A percentile compares a stretch with the other conserved stretches of the same genome.
Evolutionary conservation across 768 basidiomycete species (phyloP).

Genomic region (Tubosaeta sp.): DNA sequence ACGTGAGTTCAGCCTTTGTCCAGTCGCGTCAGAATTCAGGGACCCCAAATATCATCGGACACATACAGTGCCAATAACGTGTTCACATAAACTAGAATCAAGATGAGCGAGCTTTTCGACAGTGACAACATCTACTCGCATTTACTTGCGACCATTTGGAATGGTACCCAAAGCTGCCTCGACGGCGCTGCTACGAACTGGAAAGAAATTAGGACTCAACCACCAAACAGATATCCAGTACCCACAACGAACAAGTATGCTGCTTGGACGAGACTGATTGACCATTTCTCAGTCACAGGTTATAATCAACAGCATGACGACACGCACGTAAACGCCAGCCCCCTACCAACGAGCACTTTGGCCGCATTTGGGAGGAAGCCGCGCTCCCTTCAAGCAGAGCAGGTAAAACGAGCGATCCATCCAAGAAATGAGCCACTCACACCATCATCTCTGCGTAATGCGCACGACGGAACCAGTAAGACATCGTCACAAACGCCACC

Average conservation of each 20-base stretch:
- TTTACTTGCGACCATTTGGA: conserved; percentile 27
- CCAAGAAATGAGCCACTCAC: conserved; percentile 9
- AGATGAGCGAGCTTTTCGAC: neutral
- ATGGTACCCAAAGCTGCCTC: conserved; percentile 20
- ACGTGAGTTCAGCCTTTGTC: conserved; percentile 25
- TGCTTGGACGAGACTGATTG: conserved; percentile 15
- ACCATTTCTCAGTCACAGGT: neutral
- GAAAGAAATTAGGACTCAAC: neutral
- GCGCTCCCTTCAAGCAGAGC: conserved; percentile 7
- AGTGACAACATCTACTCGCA: conserved; percentile 4
- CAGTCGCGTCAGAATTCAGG: neutral
- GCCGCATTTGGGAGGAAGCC: conserved; percentile 1
- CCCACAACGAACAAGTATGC: conserved; percentile 20
- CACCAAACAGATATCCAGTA: neutral
- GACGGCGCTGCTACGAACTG: conserved; percentile 25
- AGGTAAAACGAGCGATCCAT: neutral
- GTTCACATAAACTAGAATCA: conserved; percentile 26
- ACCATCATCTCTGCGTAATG: conserved; percentile 11
- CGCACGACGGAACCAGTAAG: conserved; percentile 15
- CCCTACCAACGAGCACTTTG: conserved; percentile 14
- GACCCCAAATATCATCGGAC: neutral
- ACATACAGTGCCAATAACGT: conserved; percentile 25
- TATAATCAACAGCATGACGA: neutral
- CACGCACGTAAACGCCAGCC: conserved; percentile 24
- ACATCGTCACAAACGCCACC: conserved; percentile 14